Evolutionary conservation across 2,329 filamentous ascomycete genomes (phyloP), one percentile per base, ranked within the genome.

Genomic region (Aspergillus sp.): DNA sequence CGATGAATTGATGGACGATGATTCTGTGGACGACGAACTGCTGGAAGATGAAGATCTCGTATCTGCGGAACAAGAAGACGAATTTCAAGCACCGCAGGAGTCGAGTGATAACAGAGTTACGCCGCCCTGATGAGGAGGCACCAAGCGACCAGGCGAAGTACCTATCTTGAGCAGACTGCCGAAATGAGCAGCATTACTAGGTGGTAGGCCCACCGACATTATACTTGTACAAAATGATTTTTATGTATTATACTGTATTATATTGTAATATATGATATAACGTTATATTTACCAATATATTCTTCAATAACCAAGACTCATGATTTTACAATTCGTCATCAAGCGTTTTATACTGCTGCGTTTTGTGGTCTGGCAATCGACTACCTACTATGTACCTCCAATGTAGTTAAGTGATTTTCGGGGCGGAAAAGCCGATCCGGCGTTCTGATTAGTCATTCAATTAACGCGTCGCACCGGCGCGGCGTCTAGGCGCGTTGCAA

Each of bases 401-500:
- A 21, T 21, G 21, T 21, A 21, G 21, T 21, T 21, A 33, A 33
- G 9, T 15, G 35, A 37, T 37, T 5, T 37, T 37, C 35, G 35
- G 35, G 6, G 33, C 12, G 33, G 33, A 4, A 37, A 37, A 4
- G 5, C 33, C 2, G 40, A 1, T 21, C 40, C 15, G 40, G 4
- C 44, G 6, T 27, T 52, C 3, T 19, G 40, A 21, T 55, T 47
- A 50, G 56, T 55, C 41, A 58, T 47, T 11, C 21, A n/a, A 37
- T 25, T 9, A 19, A 9, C 59, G 57, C 56, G 21, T 55, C 62
- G 57, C 61, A 59, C 4, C 8, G 27, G 8, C 23, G 23, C 23
- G 8, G 27, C 9, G 61, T 19, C 48, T 19, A 27, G 49, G 68
- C 72, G 70, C 70, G 70, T 67, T 65, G 45, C 62, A 73, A 73